Evolutionary conservation across 2,329 filamentous ascomycete genomes (phyloP).

Genomic region (Cladophialophora immunda): DNA sequence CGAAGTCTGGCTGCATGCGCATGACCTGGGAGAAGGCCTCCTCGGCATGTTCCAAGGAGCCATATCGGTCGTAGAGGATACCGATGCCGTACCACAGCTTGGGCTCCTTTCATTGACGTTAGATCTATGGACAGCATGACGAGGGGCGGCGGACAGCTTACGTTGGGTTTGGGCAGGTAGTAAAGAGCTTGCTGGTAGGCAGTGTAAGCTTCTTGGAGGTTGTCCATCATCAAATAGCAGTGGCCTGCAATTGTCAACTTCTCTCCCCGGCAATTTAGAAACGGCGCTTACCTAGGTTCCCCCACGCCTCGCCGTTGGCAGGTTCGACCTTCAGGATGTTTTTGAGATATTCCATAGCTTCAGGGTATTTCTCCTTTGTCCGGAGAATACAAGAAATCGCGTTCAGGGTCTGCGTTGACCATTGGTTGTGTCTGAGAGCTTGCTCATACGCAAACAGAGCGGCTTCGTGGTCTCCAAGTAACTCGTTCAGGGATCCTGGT

Average conservation of each 20-base stretch:
- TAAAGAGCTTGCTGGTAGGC: slow-evolving; percentile 96
- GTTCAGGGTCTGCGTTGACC: slow-evolving; percentile 91
- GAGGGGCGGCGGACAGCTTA: slow-evolving; percentile 51
- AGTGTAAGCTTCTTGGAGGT: slow-evolving; percentile 93
- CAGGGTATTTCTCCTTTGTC: slow-evolving; percentile 90
- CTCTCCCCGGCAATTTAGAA: slow-evolving; percentile 33
- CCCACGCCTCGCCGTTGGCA: slow-evolving; percentile 94
- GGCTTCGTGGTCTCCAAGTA: slow-evolving; percentile 87
- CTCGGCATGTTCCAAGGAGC: slow-evolving; percentile 94
- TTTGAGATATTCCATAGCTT: slow-evolving; percentile 91
- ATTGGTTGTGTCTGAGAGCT: slow-evolving; percentile 84
- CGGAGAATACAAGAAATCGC: slow-evolving; percentile 91
- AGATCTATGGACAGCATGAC: slow-evolving; percentile 3
- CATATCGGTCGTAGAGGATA: slow-evolving; percentile 95
- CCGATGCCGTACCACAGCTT: slow-evolving; percentile 99
- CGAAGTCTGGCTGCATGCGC: slow-evolving; percentile 96
- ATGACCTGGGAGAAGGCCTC: slow-evolving; percentile 99
- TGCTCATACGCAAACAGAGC: slow-evolving; percentile 91
- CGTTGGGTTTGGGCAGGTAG: slow-evolving; percentile 91
- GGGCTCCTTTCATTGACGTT: slow-evolving; percentile 70
- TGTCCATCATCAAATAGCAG: slow-evolving; percentile 98
- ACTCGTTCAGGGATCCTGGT: slow-evolving; percentile 82
- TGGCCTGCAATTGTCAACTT: slow-evolving; percentile 69
- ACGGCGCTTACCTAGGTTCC: slow-evolving; percentile 77
- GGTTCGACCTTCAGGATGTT: slow-evolving; percentile 89